Percentiles rank a stretch among this genome's conserved stretches.
phyloP scores from a whole-genome alignment of 345 rosid genomes.

The Linum usitatissimum region DNA sequence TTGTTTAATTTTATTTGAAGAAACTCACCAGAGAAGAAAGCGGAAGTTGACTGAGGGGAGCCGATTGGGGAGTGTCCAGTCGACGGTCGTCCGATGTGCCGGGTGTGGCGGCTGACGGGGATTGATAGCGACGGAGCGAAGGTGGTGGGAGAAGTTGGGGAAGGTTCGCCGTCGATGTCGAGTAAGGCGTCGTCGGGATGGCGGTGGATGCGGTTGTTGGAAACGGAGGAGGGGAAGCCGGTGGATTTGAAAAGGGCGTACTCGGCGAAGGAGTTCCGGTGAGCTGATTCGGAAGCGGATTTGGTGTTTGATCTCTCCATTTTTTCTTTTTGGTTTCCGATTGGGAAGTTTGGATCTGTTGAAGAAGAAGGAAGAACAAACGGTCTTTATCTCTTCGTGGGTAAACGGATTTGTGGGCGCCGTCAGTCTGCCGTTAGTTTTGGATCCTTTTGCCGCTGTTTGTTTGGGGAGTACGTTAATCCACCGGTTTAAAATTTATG shows the following conservation, averaged over 20 bases:
- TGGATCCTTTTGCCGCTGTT: not conserved
- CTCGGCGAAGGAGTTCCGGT: not conserved
- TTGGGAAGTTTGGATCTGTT: not conserved
- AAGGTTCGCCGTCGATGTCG: not conserved
- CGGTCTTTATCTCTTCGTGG: too few relatives aligned
- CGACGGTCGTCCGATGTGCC: not conserved
- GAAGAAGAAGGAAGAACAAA: not conserved
- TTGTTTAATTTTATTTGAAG: not conserved
- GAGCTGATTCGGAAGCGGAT: not conserved
- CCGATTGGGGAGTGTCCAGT: not conserved
- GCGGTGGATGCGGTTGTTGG: not conserved
- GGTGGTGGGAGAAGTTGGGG: not conserved
- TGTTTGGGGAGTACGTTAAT: too few relatives aligned
- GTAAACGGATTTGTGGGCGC: not conserved
- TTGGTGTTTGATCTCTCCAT: not conserved
- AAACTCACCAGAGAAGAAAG: not conserved
- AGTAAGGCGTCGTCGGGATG: not conserved
- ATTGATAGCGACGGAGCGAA: not conserved
- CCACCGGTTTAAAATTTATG: too few relatives aligned
- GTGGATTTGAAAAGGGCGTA: not conserved
- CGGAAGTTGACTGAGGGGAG: not conserved
- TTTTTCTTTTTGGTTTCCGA: too few relatives aligned
- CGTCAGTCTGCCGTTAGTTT: not conserved
- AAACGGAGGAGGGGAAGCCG: not conserved
- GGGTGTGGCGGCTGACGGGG: not conserved